Evolutionary conservation across 2,329 filamentous ascomycete species (phyloP), one percentile per base, ranked within the genome.

Genomic region (Xylariaceae sp.): DNA sequence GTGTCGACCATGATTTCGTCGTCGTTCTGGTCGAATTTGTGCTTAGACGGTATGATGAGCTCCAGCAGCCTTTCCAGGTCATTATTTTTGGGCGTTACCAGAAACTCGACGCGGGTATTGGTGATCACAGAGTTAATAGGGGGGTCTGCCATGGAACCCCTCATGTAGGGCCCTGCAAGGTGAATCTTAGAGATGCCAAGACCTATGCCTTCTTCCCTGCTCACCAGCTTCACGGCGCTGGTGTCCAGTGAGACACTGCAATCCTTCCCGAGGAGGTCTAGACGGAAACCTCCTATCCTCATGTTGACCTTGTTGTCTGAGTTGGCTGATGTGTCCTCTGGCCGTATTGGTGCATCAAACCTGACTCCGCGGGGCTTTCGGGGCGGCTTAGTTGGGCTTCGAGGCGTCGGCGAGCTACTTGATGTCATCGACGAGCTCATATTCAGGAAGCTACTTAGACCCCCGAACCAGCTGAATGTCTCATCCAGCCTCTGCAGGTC

Each of bases 1-100:
- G 87, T 95, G 47, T 96, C 90, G 15, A 98, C 75, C 68, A 98
- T 80, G 39, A 98, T 94, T 50, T 96, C 90, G 47, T 95, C 87
- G 39, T 93, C 84, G 29, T 80, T 77, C 40, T 90, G 81, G 44
- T 80, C 72, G 48, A 92, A 95, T 43, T 89, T 87, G 56, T 92
- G 79, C 44, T 88, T 92, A 0, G 89, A 94, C 0, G 92, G 93
- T 5, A 84, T 94, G 35, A 98, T 84, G 32, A 98, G 70, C 33
- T 84, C 81, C 0, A 98, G 64, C 2, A 98, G 69, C 21, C 80
- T 76, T 50, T 89, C 83, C 0, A 98, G 67, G 55, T 98, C 92
- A 13, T 70, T 65, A 45, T 94, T 81, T 40, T 81, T 80, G 0
- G 92, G 90, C 1, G 72, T 61, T 40, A 72, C 71, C 2, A 87